Percentiles rank a stretch among this genome's conserved stretches.
Conservation (phyloP, 805 yeast genomes). For the Cyberlindnera veronae region DNA sequence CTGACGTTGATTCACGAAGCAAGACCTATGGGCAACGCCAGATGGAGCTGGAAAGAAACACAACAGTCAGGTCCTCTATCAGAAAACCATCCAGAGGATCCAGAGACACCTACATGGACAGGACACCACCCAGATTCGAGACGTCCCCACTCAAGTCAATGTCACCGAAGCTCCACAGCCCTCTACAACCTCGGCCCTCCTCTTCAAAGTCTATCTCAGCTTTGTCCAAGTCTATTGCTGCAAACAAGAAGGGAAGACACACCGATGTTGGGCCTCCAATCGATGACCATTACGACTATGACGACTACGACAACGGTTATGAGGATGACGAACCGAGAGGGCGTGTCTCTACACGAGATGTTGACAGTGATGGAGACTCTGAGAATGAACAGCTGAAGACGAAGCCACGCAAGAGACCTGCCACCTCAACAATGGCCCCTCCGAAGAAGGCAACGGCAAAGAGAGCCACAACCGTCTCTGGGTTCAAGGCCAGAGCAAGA, state of each 20-base stretch:
- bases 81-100: constrained; percentile 3
- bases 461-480: constrained; percentile 1
- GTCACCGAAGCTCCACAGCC: constrained; percentile 11
- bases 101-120: neutral
- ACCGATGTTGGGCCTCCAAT: neutral
- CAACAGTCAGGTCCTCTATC: constrained; percentile 14
- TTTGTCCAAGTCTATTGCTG: constrained; percentile 18
- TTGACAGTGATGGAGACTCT: constrained; percentile 4
- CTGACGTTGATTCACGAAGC: neutral
- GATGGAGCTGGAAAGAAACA: constrained; percentile 21
- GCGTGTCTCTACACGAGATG: no score
- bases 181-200: constrained; percentile 8
- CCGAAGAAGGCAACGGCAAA: constrained; percentile 6
- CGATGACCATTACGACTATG: constrained; percentile 1
- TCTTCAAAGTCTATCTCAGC: constrained; percentile 4
- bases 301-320: constrained; percentile 1
- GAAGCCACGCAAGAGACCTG: neutral
- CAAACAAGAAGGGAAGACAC: constrained; percentile 7
- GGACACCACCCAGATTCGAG: constrained; percentile 8
- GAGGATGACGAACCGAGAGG: no score
- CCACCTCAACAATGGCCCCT: constrained; percentile 1
- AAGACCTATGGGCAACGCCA: constrained; percentile 16
- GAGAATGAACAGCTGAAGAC: constrained; percentile 6
- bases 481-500: constrained; percentile 5
- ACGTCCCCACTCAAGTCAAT: constrained; percentile 12